Percentiles rank a stretch among this genome's conserved stretches.
phyloP scores from a whole-genome alignment of 495 filamentous ascomycete genomes.

The Aspergillus egyptiacus region DNA sequence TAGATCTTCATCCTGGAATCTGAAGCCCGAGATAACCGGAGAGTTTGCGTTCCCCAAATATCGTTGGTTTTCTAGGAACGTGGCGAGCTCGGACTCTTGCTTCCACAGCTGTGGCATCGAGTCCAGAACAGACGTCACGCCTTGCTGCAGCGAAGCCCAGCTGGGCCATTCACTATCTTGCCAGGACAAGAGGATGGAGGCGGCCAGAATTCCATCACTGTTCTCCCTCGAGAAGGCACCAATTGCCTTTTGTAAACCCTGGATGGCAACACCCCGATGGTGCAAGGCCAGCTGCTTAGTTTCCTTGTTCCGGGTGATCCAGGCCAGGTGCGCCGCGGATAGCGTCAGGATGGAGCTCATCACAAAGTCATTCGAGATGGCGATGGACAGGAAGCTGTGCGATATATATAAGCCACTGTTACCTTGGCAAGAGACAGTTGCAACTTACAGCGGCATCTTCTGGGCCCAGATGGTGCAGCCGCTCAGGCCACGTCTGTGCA shows the following conservation, averaged over 20 bases:
- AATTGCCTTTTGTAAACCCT: slow-evolving; percentile 83
- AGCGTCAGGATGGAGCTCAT: slow-evolving; percentile 89
- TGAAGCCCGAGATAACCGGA: slow-evolving; percentile 44
- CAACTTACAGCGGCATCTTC: slow-evolving; percentile 80
- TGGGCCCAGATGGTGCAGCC: slow-evolving; percentile 87
- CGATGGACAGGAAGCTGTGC: slow-evolving; percentile 75
- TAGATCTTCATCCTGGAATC: slow-evolving; percentile 54
- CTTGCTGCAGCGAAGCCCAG: slow-evolving; percentile 89
- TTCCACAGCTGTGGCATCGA: slow-evolving; percentile 87
- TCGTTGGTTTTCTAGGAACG: slow-evolving; percentile 67
- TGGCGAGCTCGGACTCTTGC: slow-evolving; percentile 75
- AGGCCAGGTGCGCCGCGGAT: slow-evolving; percentile 85
- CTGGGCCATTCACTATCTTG: slow-evolving; percentile 92
- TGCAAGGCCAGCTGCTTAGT: slow-evolving; percentile 82
- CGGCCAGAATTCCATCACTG: slow-evolving; percentile 86
- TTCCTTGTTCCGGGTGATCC: slow-evolving; percentile 72
- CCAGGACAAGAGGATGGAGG: slow-evolving; percentile 91
- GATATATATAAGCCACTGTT: background rate
- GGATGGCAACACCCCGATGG: slow-evolving; percentile 76
- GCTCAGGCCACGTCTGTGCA: slow-evolving; percentile 68
- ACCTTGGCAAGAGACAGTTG: background rate
- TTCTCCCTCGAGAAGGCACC: slow-evolving; percentile 77
- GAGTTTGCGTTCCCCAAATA: slow-evolving; percentile 49
- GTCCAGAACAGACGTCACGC: slow-evolving; percentile 81
- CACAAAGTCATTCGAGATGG: slow-evolving; percentile 74